Percentiles rank a stretch among this genome's conserved stretches.
phyloP scores from a whole-genome alignment of 805 yeast species.

The Wickerhamomyces rabaulensis region DNA sequence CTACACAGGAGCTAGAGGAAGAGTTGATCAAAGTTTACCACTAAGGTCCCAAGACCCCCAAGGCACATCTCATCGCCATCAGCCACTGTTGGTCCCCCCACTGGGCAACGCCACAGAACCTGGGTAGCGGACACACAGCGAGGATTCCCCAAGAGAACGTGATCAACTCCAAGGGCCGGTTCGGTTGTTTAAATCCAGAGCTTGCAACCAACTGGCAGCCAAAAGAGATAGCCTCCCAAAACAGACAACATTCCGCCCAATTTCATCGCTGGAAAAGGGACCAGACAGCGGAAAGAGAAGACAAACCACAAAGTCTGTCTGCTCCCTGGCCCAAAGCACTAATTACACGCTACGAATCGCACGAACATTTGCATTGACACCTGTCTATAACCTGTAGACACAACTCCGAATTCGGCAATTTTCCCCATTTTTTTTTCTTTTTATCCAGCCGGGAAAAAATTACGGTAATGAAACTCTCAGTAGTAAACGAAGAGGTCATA shows the following conservation, averaged over 20 bases:
- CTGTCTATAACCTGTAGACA: neutral
- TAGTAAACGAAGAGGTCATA: neutral
- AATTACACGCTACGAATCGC: too few relatives aligned
- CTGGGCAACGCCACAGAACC: too few relatives aligned
- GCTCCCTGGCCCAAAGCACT: too few relatives aligned
- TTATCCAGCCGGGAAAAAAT: neutral
- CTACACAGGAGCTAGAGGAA: constrained; percentile 18
- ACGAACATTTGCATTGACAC: neutral
- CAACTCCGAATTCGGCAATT: neutral
- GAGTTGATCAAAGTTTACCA: constrained; percentile 16
- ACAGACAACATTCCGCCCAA: neutral
- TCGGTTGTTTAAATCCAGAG: neutral
- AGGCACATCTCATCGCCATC: too few relatives aligned
- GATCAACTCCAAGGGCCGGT: neutral
- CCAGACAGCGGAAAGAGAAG: too few relatives aligned
- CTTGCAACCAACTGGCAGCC: too few relatives aligned
- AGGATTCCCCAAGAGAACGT: neutral
- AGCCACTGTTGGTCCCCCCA: too few relatives aligned
- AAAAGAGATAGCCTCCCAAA: too few relatives aligned
- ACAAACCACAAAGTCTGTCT: too few relatives aligned
- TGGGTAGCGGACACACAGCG: too few relatives aligned
- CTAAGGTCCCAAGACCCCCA: neutral
- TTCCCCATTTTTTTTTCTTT: neutral
- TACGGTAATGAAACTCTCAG: too few relatives aligned
- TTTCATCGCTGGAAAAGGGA: too few relatives aligned